phyloP scores from a whole-genome alignment of 2,329 filamentous ascomycete species.

The Phyllachora maydis region DNA sequence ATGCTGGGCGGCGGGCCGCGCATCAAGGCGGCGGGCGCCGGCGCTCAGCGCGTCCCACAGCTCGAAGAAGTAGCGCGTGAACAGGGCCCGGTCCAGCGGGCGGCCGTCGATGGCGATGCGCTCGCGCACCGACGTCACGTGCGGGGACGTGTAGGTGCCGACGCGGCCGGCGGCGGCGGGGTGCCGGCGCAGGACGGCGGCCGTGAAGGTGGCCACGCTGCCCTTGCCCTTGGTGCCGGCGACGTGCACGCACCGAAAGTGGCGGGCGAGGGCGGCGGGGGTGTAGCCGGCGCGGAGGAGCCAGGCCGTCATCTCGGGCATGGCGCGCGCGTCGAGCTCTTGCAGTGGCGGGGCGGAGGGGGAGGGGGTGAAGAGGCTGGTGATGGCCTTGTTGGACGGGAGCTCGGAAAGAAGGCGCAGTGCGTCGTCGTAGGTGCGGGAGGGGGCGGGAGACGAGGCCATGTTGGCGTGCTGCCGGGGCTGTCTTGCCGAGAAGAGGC shows the following conservation, averaged over 20 bases:
- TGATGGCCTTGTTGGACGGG: slow-evolving; percentile 57
- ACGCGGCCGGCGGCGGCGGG: slow-evolving; percentile 18
- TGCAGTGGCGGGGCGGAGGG: slow-evolving; percentile 24
- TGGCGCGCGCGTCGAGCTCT: slow-evolving; percentile 48
- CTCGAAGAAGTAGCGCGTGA: slow-evolving; percentile 65
- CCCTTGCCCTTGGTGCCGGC: slow-evolving; percentile 93
- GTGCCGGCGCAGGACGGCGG: slow-evolving; percentile 45
- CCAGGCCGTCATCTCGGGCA: slow-evolving; percentile 70
- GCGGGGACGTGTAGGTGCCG: slow-evolving; percentile 72
- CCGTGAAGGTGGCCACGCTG: slow-evolving; percentile 67
- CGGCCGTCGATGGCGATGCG: slow-evolving; percentile 62
- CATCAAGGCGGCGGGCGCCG: slow-evolving; percentile 13
- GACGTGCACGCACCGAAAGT: slow-evolving; percentile 54
- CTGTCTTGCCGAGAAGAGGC: too few species aligned
- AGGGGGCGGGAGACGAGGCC: slow-evolving; percentile 3
- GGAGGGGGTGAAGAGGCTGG: slow-evolving; percentile 28
- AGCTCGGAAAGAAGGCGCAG: slow-evolving; percentile 55
- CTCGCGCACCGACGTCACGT: slow-evolving; percentile 66
- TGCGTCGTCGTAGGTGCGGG: slow-evolving; percentile 40
- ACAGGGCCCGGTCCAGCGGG: slow-evolving; percentile 46
- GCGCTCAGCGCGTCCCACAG: slow-evolving; percentile 47
- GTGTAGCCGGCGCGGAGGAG: slow-evolving; percentile 55
- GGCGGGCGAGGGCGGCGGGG: slow-evolving; percentile 17
- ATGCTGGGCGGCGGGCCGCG: slow-evolving; percentile 18
- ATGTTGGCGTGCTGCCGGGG: slow-evolving; percentile 1